Base-by-base conservation (phyloP, 345 rosid species). In the Syzygium jambos region DNA sequence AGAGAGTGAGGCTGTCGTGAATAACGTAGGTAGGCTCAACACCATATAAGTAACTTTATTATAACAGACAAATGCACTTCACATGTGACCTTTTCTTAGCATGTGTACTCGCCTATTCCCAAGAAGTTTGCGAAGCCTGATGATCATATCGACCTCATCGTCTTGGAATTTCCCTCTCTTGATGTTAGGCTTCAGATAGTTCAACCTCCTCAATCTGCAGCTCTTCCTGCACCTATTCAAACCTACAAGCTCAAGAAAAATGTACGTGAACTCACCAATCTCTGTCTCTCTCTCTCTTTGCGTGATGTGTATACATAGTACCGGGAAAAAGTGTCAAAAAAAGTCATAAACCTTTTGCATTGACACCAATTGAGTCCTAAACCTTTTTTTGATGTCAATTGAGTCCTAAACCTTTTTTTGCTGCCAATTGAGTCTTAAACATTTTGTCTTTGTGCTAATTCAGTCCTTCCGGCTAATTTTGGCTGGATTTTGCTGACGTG, bases 111-210 rank as follows among this genome's bases (percentile, higher is more conserved):
- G 49, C 91, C 89, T 86, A 77, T 86, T 90, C n/a, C 89, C 89
- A 23, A 90, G 85, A 21, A 90, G 91, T 52, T 84, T 86, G 57
- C 83, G 91, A 4, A 87, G 85, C 84, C 55, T 65, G 51, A 86
- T 15, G 29, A 89, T 87, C 34, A 89, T 25, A 73, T 89, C 89
- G 65, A 89, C 89, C 85, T 88, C 89, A 77, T 89, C 91, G 13
- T 49, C 89, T 8, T 85, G 54, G 55, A 89, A 88, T 43, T 86
- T 82, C 59, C 91, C 89, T 57, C 88, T 88, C 25, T 86, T 89
- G 53, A 88, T 90, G 78, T 56, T 86, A n/a, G 89, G 91, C 25
- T 86, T 90, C 34, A 90, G 86, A 86, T 90, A 90, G 78, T 88
- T 86, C 85, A 88, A 17, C 90, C 90, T 86, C 86, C 88, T 65